Base-by-base conservation (phyloP, 1,284 basidiomycete genomes). In the Wallemia ichthyophaga region DNA sequence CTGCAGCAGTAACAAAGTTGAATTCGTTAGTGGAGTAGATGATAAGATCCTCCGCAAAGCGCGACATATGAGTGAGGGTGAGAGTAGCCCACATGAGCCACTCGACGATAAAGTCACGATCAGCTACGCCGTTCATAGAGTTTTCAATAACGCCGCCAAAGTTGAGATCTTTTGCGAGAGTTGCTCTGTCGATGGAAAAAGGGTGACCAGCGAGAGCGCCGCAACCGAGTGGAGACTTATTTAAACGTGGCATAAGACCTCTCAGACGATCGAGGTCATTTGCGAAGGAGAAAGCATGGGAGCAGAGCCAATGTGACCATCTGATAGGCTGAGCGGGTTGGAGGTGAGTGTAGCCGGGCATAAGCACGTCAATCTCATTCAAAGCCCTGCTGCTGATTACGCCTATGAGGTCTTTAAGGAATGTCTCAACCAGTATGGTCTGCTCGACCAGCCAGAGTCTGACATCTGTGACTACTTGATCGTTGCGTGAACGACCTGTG, bases 391-490 rank as follows among this genome's bases (percentile, higher is more conserved):
- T 82, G 21, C 85, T 81, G 74, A 96, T 82, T 64, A 95, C 88
- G 57, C 76, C 76, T 61, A 98, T 77, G 27, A 96, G 75, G 23
- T 77, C 82, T 65, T 80, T 80, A 57, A 95, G 73, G 62, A 80
- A 78, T n/a, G 71, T 69, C 67, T 83, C 79, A 61, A 92, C 76
- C 33, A 78, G 76, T 54, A 73, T 71, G 26, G 84, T 80, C 69
- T 92, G 79, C 58, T 84, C 80, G 31, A 95, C 74, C 28, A 98
- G 75, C 92, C 92, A 98, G 21, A 98, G 71, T 21, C 92, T 81
- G 83, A 96, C 85, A 69, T 98, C 92, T 1, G 92, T 98, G 2
- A 89, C 89, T 62, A 95, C 91, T 71, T 98, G 92, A 69, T 98
- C 92, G 70, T 98, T 98, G 59, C 92, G 78, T 61, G 85, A 91